Percentiles rank a stretch among this genome's conserved stretches.
Evolutionary conservation across 768 basidiomycete genomes (phyloP).

Genomic region (Pulveroboletus sp.): DNA sequence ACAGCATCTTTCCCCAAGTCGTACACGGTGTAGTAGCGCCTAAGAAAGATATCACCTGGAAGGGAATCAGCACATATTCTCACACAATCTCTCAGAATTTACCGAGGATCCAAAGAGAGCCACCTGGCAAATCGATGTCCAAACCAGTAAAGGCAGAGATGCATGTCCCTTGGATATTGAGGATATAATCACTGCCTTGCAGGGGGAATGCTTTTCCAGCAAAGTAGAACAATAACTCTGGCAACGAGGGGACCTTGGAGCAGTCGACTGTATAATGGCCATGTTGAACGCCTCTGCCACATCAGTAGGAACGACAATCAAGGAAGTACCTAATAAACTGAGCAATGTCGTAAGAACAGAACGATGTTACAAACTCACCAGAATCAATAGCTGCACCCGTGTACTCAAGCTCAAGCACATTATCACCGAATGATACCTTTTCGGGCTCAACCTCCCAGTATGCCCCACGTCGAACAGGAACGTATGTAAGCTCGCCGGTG

Average conservation of each 20-base stretch:
- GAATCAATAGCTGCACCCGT: slow-evolving; percentile 94
- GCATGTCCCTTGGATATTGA: slow-evolving; percentile 89
- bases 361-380: slow-evolving; percentile 40
- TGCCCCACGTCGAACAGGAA: slow-evolving; percentile 90
- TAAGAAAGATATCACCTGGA: slow-evolving; percentile 84
- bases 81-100: slow-evolving; percentile 18
- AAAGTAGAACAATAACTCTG: slow-evolving; percentile 83
- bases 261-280: slow-evolving; percentile 95
- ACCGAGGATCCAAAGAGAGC: slow-evolving; percentile 90
- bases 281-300: slow-evolving; percentile 96
- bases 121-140: slow-evolving; percentile 82
- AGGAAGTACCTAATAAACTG: slow-evolving; percentile 66
- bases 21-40: slow-evolving; percentile 91
- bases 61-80: slow-evolving; percentile 5
- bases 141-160: slow-evolving; percentile 91
- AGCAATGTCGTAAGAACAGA: neutral
- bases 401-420: slow-evolving; percentile 85
- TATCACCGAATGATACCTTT: slow-evolving; percentile 81
- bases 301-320: slow-evolving; percentile 91
- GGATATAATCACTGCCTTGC: slow-evolving; percentile 83
- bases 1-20: slow-evolving; percentile 77
- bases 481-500: slow-evolving; percentile 78
- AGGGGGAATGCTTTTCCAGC: slow-evolving; percentile 76
- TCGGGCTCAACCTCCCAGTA: slow-evolving; percentile 98
- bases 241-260: slow-evolving; percentile 76